phyloP scores from a whole-genome alignment of 768 basidiomycete genomes.

The Clitopilus passeckerianus region DNA sequence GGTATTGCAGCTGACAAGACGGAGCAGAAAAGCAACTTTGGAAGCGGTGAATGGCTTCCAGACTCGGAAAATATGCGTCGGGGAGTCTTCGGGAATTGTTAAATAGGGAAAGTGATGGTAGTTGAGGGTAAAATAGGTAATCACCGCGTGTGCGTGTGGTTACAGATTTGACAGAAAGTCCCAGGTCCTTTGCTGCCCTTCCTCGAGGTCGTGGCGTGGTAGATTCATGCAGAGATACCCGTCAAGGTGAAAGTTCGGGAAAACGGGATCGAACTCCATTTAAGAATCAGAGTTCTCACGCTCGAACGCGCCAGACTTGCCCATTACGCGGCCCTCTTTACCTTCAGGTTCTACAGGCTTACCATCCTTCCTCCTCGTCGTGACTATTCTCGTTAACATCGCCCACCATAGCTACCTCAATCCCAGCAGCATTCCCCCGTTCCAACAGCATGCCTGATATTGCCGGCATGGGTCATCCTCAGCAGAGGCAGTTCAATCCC shows the following conservation, averaged over 20 bases:
- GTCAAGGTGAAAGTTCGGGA: constrained; percentile 33
- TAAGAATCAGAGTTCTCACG: constrained; percentile 28
- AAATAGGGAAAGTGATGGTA: constrained; percentile 41
- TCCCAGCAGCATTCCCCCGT: background rate
- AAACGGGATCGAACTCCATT: constrained; percentile 10
- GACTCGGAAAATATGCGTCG: constrained; percentile 19
- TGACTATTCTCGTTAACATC: constrained; percentile 12
- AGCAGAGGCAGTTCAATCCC: constrained; percentile 74
- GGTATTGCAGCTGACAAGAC: background rate
- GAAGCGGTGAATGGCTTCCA: constrained; percentile 2
- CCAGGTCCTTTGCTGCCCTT: background rate
- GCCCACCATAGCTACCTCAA: constrained; percentile 6
- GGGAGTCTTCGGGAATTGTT: constrained; percentile 27
- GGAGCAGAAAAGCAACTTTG: background rate
- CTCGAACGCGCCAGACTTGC: constrained; percentile 28
- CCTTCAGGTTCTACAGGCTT: constrained; percentile 16
- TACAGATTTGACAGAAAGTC: background rate
- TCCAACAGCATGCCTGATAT: constrained; percentile 28
- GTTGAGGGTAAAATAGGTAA: constrained; percentile 8
- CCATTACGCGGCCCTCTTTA: constrained; percentile 40
- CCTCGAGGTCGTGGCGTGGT: background rate
- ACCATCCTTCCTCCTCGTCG: constrained; percentile 20
- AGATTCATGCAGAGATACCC: background rate
- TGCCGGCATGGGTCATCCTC: constrained; percentile 31
- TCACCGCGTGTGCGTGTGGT: constrained; percentile 4